A percentile compares a stretch with the other conserved stretches of the same genome.
Evolutionary conservation across 2,329 filamentous ascomycete species (phyloP).

Genomic region (Paecilomyces niveus): DNA sequence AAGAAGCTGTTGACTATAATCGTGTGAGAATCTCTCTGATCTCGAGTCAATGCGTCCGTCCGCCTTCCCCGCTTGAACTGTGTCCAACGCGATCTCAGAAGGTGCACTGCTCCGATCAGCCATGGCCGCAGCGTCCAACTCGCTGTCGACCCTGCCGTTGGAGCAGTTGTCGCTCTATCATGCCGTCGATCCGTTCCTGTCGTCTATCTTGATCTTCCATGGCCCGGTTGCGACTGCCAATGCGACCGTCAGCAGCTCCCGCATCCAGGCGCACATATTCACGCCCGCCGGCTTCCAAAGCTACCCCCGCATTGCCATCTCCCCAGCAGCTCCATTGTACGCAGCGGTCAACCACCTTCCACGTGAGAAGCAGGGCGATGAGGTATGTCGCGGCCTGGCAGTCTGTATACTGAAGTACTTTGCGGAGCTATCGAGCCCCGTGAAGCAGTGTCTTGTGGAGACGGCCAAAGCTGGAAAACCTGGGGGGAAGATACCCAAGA

Average conservation of each 20-base stretch:
- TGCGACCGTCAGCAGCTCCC: constrained; percentile 77
- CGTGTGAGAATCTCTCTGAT: background rate
- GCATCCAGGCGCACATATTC: constrained; percentile 91
- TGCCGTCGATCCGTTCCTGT: constrained; percentile 74
- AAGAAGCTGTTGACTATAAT: background rate
- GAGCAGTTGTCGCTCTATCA: constrained; percentile 84
- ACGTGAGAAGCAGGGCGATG: constrained; percentile 90
- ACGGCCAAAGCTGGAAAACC: constrained; percentile 47
- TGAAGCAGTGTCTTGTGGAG: constrained; percentile 63
- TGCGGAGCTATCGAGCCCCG: constrained; percentile 68
- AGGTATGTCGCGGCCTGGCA: constrained; percentile 81
- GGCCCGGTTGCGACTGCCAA: constrained; percentile 85
- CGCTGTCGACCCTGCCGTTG: constrained; percentile 67
- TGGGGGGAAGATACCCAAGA: constrained; percentile 55
- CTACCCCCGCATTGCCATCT: constrained; percentile 85
- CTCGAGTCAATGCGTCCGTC: background rate
- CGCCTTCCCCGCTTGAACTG: background rate
- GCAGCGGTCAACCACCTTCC: constrained; percentile 82
- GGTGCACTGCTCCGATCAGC: background rate
- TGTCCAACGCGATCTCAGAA: background rate
- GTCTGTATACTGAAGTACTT: constrained; percentile 96
- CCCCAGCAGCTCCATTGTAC: constrained; percentile 87
- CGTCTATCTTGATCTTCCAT: constrained; percentile 80
- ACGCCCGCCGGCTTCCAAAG: constrained; percentile 81
- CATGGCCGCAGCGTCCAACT: constrained; percentile 69